Evolutionary conservation across 2,329 filamentous ascomycete species (phyloP), one percentile per base, ranked within the genome.

Genomic region (Ophiobolus disseminans): DNA sequence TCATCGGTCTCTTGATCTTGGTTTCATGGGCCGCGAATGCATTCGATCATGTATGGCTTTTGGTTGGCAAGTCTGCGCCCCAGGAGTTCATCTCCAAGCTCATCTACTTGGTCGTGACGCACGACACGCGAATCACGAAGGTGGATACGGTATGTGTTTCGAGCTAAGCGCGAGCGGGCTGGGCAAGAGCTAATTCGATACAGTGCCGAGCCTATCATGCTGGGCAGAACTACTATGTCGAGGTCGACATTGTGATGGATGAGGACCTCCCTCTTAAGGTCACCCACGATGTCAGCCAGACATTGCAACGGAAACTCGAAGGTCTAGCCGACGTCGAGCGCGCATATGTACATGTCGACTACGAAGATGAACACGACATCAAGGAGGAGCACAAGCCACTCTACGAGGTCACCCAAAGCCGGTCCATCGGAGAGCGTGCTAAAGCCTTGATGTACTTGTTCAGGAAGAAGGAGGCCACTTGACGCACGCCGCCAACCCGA

Each of bases 191-290:
- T 68, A 35, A 67, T 9, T 20, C 41, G 31, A 37, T 8, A 45
- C 37, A 73, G 52, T 82, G 80, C 66, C 79, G 80, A 45, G 83
- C 83, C 4, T 86, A 86, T 62, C 82, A 86, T 59, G 82, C 82
- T 0, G 83, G 84, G 0, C 81, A 85, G 54, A 78, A 80, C 30
- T 83, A 84, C 57, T 86, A 85, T 55, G 83, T 85, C 14, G 83
- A 86, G 57, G 79, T 86, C 4, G 83, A 86, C 58, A 78, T 86
- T 41, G 78, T 86, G 40, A 83, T 86, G 75, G 78, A 84, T 59
- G 80, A 80, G 52, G 72, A 77, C 3, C 75, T 78, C 2, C 81
- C 80, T 5, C 72, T 86, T 20, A 80, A 78, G 50, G 73, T 84
- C 41, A 82, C 82, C 2, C 83, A 86, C 56, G 83, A 86, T 54